phyloP scores from a whole-genome alignment of 129 eudicot genomes.

The Flaveria robusta region DNA sequence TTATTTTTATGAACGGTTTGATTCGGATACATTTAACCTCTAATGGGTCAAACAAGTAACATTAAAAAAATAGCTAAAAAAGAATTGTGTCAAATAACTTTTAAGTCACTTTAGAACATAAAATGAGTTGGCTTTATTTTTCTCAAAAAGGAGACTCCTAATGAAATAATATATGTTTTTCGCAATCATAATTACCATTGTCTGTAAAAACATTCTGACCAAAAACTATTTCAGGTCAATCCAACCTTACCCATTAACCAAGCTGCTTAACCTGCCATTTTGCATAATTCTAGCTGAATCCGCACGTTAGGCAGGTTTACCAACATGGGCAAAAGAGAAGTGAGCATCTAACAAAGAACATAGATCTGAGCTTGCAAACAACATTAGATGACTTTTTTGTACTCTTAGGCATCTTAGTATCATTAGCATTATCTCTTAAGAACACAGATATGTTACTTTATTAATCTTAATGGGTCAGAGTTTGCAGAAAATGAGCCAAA shows the following conservation, averaged over 20 bases:
- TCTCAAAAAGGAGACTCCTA: too few species aligned
- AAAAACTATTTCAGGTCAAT: background rate
- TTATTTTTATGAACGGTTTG: background rate
- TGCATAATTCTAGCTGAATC: slow-evolving; percentile 10
- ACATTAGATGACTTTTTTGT: background rate
- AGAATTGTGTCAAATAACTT: background rate
- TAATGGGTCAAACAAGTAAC: background rate
- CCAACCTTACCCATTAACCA: background rate
- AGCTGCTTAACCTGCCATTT: background rate
- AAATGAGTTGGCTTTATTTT: too few species aligned
- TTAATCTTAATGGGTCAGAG: slow-evolving; percentile 29
- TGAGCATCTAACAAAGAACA: too few species aligned
- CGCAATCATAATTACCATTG: background rate
- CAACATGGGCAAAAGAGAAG: too few species aligned
- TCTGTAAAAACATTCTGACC: background rate
- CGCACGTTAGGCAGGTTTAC: slow-evolving; percentile 30
- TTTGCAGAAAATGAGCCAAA: slow-evolving; percentile 35
- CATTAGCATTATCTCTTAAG: slow-evolving; percentile 31
- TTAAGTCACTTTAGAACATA: background rate
- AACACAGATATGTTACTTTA: slow-evolving; percentile 32
- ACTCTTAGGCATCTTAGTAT: slow-evolving; percentile 31
- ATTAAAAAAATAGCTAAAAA: background rate
- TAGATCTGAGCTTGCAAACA: too few species aligned
- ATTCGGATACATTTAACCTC: background rate
- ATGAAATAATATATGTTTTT: too few species aligned